These are phyloP conservation scores for Wickerhamomyces silvicola DNA, from an alignment of 805 yeast species.

Conservation along the genomic window DNA sequence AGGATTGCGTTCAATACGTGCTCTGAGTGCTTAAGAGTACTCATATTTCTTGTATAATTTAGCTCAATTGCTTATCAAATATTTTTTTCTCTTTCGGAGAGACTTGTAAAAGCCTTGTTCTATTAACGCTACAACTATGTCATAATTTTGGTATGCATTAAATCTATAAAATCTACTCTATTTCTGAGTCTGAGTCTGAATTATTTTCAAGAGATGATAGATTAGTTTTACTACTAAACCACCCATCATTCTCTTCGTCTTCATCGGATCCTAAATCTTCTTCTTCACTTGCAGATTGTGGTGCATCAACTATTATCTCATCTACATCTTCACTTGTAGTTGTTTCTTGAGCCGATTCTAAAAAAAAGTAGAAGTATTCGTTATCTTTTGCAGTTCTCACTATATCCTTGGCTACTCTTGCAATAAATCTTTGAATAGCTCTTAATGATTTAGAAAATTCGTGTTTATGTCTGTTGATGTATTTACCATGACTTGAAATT, in stretches of 20 bases:
- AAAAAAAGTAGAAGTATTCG: constrained; percentile 47
- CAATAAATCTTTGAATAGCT: constrained; percentile 68
- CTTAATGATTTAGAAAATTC: constrained; percentile 60
- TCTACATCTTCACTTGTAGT: constrained; percentile 25
- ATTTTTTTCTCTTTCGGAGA: no score
- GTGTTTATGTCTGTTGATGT: constrained; percentile 55
- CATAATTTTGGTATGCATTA: no score
- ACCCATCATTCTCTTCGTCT: constrained; percentile 20
- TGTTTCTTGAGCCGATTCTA: constrained; percentile 28
- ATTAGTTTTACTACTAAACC: constrained; percentile 18
- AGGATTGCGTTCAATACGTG: no score
- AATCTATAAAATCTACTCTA: no score
- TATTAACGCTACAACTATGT: no score
- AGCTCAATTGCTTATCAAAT: no score
- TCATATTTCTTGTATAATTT: no score
- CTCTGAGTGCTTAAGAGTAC: no score
- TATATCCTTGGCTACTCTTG: constrained; percentile 70
- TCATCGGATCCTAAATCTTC: constrained; percentile 12
- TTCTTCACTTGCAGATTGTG: constrained; percentile 8
- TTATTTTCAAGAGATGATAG: constrained; percentile 3
- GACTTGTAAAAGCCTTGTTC: no score
- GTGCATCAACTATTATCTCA: constrained; percentile 5
- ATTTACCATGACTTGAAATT: constrained; percentile 69
- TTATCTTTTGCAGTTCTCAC: constrained; percentile 47
- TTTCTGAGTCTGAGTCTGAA: constrained; percentile 6